Evolutionary conservation across 352 stramenopile genomes (phyloP).

Genomic region (Phytophthora foliorum): DNA sequence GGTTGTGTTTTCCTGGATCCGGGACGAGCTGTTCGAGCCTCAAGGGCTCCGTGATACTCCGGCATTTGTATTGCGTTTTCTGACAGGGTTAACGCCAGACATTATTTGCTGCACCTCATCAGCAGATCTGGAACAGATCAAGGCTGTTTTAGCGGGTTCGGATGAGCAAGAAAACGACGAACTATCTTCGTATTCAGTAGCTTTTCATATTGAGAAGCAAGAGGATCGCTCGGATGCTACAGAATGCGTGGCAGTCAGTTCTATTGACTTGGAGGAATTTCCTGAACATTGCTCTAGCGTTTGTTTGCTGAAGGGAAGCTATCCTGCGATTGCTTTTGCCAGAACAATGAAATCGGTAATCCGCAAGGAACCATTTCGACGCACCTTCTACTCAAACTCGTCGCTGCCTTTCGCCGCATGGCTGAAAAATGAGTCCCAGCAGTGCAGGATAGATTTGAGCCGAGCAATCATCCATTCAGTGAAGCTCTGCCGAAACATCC

Average conservation of each 20-base stretch:
- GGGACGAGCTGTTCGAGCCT: conserved; percentile 54
- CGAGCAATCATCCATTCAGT: conserved; percentile 3
- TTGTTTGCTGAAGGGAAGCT: conserved; percentile 51
- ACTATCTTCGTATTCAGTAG: conserved; percentile 40
- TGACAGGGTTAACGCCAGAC: conserved; percentile 41
- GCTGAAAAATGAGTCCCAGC: conserved; percentile 32
- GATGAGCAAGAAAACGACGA: conserved; percentile 27
- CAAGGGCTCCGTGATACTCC: conserved; percentile 57
- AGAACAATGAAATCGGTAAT: conserved; percentile 28
- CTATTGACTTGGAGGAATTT: conserved; percentile 34
- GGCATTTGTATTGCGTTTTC: conserved; percentile 72
- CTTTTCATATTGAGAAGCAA: conserved; percentile 61
- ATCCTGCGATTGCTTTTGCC: conserved; percentile 32
- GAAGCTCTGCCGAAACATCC: conserved; percentile 30
- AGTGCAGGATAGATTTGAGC: conserved; percentile 34
- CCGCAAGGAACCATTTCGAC: not conserved
- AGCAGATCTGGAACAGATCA: conserved; percentile 31
- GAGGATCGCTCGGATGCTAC: conserved; percentile 58
- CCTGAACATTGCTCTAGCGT: conserved; percentile 14
- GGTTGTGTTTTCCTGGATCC: conserved; percentile 75
- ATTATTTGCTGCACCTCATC: conserved; percentile 41
- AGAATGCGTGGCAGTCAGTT: conserved; percentile 34
- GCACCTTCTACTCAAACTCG: conserved; percentile 8
- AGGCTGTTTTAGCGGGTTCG: conserved; percentile 12
- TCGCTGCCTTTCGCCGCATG: conserved; percentile 29